Percentiles rank a stretch among this genome's conserved stretches.
Evolutionary conservation across 495 filamentous ascomycete genomes (phyloP).

Genomic region (Aspergillus mulundensis): DNA sequence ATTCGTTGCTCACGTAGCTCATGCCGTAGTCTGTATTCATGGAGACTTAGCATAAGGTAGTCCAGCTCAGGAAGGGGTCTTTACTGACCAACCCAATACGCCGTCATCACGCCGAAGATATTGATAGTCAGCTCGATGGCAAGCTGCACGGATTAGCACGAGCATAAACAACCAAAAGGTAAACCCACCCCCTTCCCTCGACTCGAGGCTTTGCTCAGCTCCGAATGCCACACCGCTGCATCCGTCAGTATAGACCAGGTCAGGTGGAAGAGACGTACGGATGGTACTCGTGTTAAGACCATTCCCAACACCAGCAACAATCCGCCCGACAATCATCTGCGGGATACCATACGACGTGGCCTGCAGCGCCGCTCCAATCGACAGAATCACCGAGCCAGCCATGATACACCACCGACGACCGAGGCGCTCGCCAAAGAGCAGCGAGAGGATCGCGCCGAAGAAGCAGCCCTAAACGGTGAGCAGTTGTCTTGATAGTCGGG

Average conservation of each 20-base stretch:
- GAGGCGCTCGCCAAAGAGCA: slow-evolving; percentile 48
- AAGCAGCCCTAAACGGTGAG: slow-evolving; percentile 57
- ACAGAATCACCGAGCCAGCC: slow-evolving; percentile 49
- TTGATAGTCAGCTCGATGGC: slow-evolving; percentile 59
- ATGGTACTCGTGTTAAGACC: slow-evolving; percentile 48
- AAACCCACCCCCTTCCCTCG: slow-evolving; percentile 57
- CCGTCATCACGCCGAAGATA: slow-evolving; percentile 48
- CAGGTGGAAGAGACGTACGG: slow-evolving; percentile 23
- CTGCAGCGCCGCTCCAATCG: slow-evolving; percentile 53
- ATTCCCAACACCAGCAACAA: slow-evolving; percentile 46
- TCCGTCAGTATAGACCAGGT: not conserved
- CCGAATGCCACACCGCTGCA: slow-evolving; percentile 49
- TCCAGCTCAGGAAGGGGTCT: not conserved
- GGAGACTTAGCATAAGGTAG: no score
- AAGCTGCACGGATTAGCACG: slow-evolving; percentile 19
- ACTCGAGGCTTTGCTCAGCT: slow-evolving; percentile 56
- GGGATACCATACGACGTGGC: slow-evolving; percentile 46
- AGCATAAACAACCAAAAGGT: not conserved
- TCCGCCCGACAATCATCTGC: slow-evolving; percentile 49
- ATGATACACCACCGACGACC: slow-evolving; percentile 54
- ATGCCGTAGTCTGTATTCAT: slow-evolving; percentile 28
- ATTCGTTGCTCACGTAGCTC: slow-evolving; percentile 29
- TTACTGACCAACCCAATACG: slow-evolving; percentile 35
- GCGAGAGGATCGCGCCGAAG: slow-evolving; percentile 49
- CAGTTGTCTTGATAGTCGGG: no score